Conservation (phyloP, 1,284 basidiomycete genomes). For the Pseudozyma tsukubaensis region DNA sequence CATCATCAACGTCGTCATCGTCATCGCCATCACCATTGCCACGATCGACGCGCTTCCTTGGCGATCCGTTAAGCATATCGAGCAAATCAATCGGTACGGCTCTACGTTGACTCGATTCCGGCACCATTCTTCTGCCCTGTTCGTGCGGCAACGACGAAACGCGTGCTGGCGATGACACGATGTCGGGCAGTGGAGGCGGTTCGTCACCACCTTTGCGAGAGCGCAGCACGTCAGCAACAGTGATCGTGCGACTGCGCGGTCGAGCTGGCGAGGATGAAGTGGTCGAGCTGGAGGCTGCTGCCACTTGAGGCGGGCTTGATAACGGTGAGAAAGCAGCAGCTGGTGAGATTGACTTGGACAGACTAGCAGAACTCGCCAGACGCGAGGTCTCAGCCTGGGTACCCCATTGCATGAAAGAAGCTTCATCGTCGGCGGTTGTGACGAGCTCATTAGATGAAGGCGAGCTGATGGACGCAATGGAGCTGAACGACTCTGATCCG, state of each 20-base stretch:
- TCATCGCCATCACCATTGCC: slow-evolving; percentile 8
- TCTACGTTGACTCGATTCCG: slow-evolving; percentile 38
- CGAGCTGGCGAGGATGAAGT: slow-evolving; percentile 15
- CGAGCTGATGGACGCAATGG: slow-evolving; percentile 24
- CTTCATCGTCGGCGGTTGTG: slow-evolving; percentile 26
- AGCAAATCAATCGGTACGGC: slow-evolving; percentile 20
- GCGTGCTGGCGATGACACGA: slow-evolving; percentile 6
- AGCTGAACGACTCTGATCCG: slow-evolving; percentile 26
- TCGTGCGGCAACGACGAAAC: slow-evolving; percentile 20
- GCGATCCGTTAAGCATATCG: slow-evolving; percentile 22
- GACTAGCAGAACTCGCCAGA: neutral
- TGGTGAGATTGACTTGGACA: slow-evolving; percentile 1
- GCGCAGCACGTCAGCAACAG: slow-evolving; percentile 26
- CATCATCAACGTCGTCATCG: slow-evolving; percentile 8
- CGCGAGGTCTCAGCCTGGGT: slow-evolving; percentile 28
- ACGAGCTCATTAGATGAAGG: slow-evolving; percentile 13
- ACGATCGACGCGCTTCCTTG: neutral
- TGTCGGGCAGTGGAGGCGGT: slow-evolving; percentile 5
- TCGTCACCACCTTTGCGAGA: slow-evolving; percentile 9
- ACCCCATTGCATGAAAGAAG: slow-evolving; percentile 33
- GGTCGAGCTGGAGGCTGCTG: slow-evolving; percentile 4
- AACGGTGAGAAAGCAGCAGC: slow-evolving; percentile 4
- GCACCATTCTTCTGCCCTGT: slow-evolving; percentile 8
- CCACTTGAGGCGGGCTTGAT: slow-evolving; percentile 17
- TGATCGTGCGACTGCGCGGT: slow-evolving; percentile 36